A percentile compares a stretch with the other conserved stretches of the same genome.
These are phyloP conservation scores for Candolleomyces aberdarensis DNA, from an alignment of 768 basidiomycete genomes.

Conservation along the genomic window DNA sequence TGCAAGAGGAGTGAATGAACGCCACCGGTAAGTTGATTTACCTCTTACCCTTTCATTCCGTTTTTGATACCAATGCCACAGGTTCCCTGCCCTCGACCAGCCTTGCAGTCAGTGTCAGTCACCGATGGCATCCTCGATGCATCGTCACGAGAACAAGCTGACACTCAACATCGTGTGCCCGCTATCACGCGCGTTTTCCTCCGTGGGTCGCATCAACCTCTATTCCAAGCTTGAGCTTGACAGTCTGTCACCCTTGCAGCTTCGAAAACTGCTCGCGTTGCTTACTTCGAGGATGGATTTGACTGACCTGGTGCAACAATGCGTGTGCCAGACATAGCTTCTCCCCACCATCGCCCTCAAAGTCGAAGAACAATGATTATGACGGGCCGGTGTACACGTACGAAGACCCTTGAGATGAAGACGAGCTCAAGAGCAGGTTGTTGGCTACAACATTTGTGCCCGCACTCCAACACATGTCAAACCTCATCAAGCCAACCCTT, in stretches of 20 bases:
- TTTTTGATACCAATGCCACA: too few relatives aligned
- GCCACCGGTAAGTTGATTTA: too few relatives aligned
- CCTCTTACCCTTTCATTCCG: too few relatives aligned
- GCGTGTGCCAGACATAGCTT: constrained; percentile 41
- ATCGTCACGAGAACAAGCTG: too few relatives aligned
- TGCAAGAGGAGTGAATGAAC: too few relatives aligned
- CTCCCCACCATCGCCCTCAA: constrained; percentile 4
- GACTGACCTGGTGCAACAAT: constrained; percentile 35
- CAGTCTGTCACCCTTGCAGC: constrained; percentile 19
- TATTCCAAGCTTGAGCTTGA: constrained; percentile 35
- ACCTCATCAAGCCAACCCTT: constrained; percentile 29
- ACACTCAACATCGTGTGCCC: too few relatives aligned
- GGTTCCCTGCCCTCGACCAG: too few relatives aligned
- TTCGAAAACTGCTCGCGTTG: constrained; percentile 34
- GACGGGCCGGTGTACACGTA: neutral
- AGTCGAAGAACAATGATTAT: neutral
- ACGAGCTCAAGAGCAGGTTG: constrained; percentile 22
- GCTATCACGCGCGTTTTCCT: constrained; percentile 29
- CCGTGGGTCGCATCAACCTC: constrained; percentile 28
- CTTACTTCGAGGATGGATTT: constrained; percentile 38
- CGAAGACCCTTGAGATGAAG: too few relatives aligned
- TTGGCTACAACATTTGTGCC: constrained; percentile 40
- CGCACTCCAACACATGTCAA: constrained; percentile 29
- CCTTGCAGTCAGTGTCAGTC: too few relatives aligned
- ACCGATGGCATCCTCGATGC: too few relatives aligned